Conservation (phyloP, 148 eudicot species). For the Tetragonia tetragonoides region DNA sequence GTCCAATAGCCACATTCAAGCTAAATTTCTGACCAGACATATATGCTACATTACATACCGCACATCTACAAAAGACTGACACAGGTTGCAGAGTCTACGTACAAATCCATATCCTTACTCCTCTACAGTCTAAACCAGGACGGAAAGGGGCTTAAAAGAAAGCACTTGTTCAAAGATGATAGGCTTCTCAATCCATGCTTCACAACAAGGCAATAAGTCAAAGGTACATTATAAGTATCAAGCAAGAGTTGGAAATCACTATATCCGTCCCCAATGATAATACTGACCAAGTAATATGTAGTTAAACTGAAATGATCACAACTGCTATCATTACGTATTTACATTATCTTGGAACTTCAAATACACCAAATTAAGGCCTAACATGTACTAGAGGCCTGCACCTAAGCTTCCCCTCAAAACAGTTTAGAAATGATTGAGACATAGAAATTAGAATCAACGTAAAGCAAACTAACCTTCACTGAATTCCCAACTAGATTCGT, state of each 20-base stretch:
- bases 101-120: not conserved
- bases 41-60: not conserved
- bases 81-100: not conserved
- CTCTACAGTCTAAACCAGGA: not conserved
- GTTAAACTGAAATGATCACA: not conserved
- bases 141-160: not conserved
- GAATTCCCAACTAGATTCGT: conserved; percentile 94
- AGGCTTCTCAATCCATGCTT: not conserved
- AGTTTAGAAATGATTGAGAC: not conserved
- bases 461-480: conserved; percentile 54
- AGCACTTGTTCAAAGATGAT: not conserved
- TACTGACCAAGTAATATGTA: not conserved
- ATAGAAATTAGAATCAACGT: not conserved
- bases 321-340: not conserved
- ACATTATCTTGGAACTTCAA: not conserved
- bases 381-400: too few species aligned
- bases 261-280: not conserved
- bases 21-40: not conserved
- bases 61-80: not conserved
- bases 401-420: not conserved
- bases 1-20: not conserved
- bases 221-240: too few species aligned
- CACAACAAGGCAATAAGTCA: not conserved
- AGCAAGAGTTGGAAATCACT: not conserved
- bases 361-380: not conserved